These are phyloP conservation scores for Camellia sinensis DNA, from an alignment of 148 eudicot genomes.

Conservation along the genomic window DNA sequence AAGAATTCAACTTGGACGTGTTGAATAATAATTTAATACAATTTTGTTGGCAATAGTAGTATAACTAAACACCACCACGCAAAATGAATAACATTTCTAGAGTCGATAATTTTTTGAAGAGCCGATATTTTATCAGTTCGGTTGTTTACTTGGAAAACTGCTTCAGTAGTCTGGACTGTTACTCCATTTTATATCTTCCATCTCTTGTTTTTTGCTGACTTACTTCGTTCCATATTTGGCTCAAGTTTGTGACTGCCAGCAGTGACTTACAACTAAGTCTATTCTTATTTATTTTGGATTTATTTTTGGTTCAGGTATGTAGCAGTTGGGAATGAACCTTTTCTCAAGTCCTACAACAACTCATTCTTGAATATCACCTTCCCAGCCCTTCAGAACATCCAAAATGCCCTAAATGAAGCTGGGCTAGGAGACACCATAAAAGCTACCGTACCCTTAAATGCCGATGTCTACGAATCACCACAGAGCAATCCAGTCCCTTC, in stretches of 20 bases:
- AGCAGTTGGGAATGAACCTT: conserved; percentile 93
- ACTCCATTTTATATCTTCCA: background rate
- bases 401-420: conserved; percentile 76
- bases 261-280: background rate
- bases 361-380: conserved; percentile 53
- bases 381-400: conserved; percentile 84
- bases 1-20: background rate
- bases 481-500: conserved; percentile 62
- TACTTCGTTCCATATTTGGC: background rate
- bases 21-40: no score
- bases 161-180: background rate
- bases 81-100: background rate
- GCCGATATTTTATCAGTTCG: background rate
- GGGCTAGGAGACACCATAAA: conserved; percentile 63
- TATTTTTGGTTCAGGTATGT: conserved; percentile 56
- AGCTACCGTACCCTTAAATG: conserved; percentile 82
- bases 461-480: conserved; percentile 77
- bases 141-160: no score
- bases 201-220: background rate
- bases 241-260: background rate
- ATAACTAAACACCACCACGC: background rate
- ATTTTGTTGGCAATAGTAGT: background rate
- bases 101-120: background rate
- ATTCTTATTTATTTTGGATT: background rate
- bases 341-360: conserved; percentile 62